phyloP scores from a whole-genome alignment of 1,139 yeast species.

The Hemisphaericaspora xylanilytica region DNA sequence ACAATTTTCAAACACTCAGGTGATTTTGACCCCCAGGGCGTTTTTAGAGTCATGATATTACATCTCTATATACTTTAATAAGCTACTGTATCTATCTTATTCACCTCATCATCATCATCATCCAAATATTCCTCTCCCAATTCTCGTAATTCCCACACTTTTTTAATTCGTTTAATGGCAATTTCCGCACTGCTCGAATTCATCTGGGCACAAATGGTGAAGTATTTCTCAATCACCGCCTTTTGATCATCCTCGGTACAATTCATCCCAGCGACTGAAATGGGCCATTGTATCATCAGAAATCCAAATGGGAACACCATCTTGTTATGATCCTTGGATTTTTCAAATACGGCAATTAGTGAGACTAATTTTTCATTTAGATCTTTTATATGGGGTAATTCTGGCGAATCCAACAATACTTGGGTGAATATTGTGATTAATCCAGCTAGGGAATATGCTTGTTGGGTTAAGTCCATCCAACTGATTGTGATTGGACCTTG shows the following conservation, averaged over 20 bases:
- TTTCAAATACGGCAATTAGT: slow-evolving; percentile 20
- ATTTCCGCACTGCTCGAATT: slow-evolving; percentile 49
- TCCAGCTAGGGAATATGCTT: slow-evolving; percentile 29
- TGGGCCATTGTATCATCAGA: slow-evolving; percentile 56
- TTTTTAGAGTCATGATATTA: too few relatives aligned
- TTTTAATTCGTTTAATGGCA: slow-evolving; percentile 35
- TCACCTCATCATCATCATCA: slow-evolving; percentile 25
- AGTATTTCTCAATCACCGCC: slow-evolving; percentile 36
- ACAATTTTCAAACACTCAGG: too few relatives aligned
- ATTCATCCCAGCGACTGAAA: slow-evolving; percentile 53
- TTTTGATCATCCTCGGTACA: slow-evolving; percentile 44
- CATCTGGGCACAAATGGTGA: slow-evolving; percentile 35
- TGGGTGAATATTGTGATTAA: slow-evolving; percentile 26
- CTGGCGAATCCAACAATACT: slow-evolving; percentile 30
- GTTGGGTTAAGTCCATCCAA: slow-evolving; percentile 38
- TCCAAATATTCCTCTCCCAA: slow-evolving; percentile 24
- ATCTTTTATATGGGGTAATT: slow-evolving; percentile 28
- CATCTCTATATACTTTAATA: too few relatives aligned
- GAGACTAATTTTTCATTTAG: slow-evolving; percentile 26
- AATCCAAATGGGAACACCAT: slow-evolving; percentile 21
- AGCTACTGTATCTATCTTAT: slow-evolving; percentile 22
- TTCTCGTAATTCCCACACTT: slow-evolving; percentile 33
- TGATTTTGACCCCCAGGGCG: too few relatives aligned
- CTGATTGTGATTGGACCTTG: slow-evolving; percentile 16
- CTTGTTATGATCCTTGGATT: slow-evolving; percentile 17